These are phyloP conservation scores for Mycena indigotica DNA, from an alignment of 768 basidiomycete species.

Conservation along the genomic window DNA sequence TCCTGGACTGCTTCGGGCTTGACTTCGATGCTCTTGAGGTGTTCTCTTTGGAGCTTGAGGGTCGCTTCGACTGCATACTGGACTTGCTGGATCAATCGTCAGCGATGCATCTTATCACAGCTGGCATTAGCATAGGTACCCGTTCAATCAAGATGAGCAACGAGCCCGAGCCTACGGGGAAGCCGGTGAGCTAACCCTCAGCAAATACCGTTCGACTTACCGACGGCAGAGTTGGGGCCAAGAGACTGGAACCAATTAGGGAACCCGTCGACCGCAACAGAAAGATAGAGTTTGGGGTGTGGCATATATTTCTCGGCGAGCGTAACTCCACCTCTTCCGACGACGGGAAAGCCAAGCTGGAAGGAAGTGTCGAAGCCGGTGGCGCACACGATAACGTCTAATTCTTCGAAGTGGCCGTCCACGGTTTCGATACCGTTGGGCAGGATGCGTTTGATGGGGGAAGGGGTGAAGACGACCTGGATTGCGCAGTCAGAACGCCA, in stretches of 20 bases:
- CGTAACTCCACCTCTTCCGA: slow-evolving; percentile 54
- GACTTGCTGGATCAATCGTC: slow-evolving; percentile 42
- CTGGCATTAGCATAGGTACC: background rate
- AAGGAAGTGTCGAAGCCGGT: slow-evolving; percentile 61
- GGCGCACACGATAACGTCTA: slow-evolving; percentile 66
- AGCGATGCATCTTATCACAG: background rate
- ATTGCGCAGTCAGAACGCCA: too few species aligned
- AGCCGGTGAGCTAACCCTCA: background rate
- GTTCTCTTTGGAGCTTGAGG: slow-evolving; percentile 63
- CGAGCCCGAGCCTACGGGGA: slow-evolving; percentile 40
- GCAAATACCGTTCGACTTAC: slow-evolving; percentile 22
- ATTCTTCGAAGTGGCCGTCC: slow-evolving; percentile 55
- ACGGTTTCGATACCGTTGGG: slow-evolving; percentile 56
- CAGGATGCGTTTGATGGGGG: slow-evolving; percentile 53
- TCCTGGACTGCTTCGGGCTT: slow-evolving; percentile 62
- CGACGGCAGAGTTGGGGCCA: slow-evolving; percentile 61
- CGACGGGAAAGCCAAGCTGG: slow-evolving; percentile 50
- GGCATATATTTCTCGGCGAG: slow-evolving; percentile 58
- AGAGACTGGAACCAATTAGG: slow-evolving; percentile 66
- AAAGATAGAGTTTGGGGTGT: slow-evolving; percentile 59
- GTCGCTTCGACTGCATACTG: slow-evolving; percentile 59
- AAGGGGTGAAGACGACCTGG: slow-evolving; percentile 56
- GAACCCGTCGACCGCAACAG: slow-evolving; percentile 61
- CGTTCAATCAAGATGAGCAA: slow-evolving; percentile 58
- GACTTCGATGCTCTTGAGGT: slow-evolving; percentile 61